Conservation (phyloP, 2,329 filamentous ascomycete species). For the Ascochyta rabiei region DNA sequence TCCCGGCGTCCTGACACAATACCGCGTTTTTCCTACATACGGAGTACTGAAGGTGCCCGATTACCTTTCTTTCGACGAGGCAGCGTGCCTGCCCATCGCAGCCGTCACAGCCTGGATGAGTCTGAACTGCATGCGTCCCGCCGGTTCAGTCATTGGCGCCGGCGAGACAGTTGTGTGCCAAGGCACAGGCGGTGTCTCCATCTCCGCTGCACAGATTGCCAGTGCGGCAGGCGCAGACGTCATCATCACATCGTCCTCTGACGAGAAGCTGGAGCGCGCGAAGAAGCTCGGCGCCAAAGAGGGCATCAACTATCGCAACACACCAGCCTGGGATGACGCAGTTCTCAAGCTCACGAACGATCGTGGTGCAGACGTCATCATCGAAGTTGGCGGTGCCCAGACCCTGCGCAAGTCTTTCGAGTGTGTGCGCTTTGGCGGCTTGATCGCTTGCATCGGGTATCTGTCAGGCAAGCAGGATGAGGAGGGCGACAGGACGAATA, state of each 20-base stretch:
- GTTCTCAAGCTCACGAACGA: conserved; percentile 56
- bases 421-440: conserved; percentile 50
- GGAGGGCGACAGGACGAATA: conserved; percentile 61
- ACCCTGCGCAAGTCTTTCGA: conserved; percentile 56
- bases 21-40: conserved; percentile 64
- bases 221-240: conserved; percentile 53
- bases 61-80: conserved; percentile 65
- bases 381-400: conserved; percentile 59
- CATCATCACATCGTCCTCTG: conserved; percentile 65
- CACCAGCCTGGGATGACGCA: conserved; percentile 64
- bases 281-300: conserved; percentile 63
- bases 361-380: conserved; percentile 56
- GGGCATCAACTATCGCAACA: conserved; percentile 66
- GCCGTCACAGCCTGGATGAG: conserved; percentile 70
- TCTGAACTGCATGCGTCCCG: conserved; percentile 64
- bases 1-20: conserved; percentile 62
- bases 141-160: conserved; percentile 57
- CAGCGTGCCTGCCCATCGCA: conserved; percentile 65
- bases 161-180: conserved; percentile 49
- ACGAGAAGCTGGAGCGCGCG: conserved; percentile 60
- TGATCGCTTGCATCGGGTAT: conserved; percentile 52
- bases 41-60: conserved; percentile 62
- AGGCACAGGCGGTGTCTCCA: conserved; percentile 53
- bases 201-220: conserved; percentile 50
- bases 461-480: conserved; percentile 62